A percentile compares a stretch with the other conserved stretches of the same genome.
These are phyloP conservation scores for Cenchrus americanus DNA, from an alignment of 176 grass and related monocot genomes.

Conservation along the genomic window DNA sequence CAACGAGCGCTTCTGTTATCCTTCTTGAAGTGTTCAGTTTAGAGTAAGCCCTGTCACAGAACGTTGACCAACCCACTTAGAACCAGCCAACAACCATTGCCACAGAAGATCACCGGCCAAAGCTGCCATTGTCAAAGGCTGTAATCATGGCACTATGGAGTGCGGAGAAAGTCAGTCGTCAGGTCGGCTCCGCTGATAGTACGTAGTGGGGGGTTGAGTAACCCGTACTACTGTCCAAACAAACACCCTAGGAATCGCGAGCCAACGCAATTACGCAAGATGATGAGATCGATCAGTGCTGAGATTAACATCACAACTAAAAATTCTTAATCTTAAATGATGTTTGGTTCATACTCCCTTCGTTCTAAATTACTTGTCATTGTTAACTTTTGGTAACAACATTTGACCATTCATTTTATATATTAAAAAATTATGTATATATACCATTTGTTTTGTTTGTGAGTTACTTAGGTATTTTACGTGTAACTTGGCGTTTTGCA, in stretches of 20 bases:
- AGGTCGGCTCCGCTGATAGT: constrained; percentile 31
- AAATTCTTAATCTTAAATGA: too few relatives aligned
- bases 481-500: too few relatives aligned
- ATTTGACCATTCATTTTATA: too few relatives aligned
- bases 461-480: too few relatives aligned
- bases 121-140: constrained; percentile 30
- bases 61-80: constrained; percentile 42
- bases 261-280: background rate
- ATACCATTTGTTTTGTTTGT: too few relatives aligned
- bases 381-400: too few relatives aligned
- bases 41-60: background rate
- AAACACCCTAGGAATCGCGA: background rate
- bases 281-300: background rate
- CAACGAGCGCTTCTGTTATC: background rate
- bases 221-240: constrained; percentile 20
- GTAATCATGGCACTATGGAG: constrained; percentile 47
- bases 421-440: too few relatives aligned
- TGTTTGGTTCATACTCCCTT: too few relatives aligned
- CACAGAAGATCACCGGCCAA: constrained; percentile 44
- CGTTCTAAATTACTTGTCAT: too few relatives aligned
- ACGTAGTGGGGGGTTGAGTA: constrained; percentile 33
- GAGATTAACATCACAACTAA: background rate
- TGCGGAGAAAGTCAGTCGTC: constrained; percentile 30
- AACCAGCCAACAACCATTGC: background rate
- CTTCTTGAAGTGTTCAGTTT: background rate